Percentiles rank a stretch among this genome's conserved stretches.
Conservation (phyloP, 2,329 filamentous ascomycete species). For the Scedosporium apiospermum region DNA sequence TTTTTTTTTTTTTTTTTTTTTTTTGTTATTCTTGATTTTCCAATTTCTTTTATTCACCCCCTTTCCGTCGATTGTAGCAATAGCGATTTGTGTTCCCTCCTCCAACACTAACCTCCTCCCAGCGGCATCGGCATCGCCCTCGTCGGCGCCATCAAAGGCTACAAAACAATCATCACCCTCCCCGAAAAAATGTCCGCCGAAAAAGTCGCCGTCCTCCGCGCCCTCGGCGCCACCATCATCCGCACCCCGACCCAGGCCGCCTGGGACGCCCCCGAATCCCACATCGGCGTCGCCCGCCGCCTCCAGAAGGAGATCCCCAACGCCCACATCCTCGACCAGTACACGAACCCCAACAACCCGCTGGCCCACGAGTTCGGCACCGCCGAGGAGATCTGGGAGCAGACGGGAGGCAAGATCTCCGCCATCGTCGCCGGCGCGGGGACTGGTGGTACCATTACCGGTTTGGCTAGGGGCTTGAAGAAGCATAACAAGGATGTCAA, state of each 20-base stretch:
- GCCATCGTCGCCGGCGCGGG: slow-evolving; percentile 86
- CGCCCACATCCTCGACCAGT: slow-evolving; percentile 95
- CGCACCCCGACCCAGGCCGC: slow-evolving; percentile 93
- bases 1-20: background rate
- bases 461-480: slow-evolving; percentile 71
- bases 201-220: slow-evolving; percentile 90
- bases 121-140: slow-evolving; percentile 86
- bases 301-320: slow-evolving; percentile 94
- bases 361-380: slow-evolving; percentile 89
- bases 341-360: slow-evolving; percentile 85
- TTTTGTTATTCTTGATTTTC: slow-evolving; percentile 11
- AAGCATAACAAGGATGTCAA: slow-evolving; percentile 83
- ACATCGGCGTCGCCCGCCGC: slow-evolving; percentile 87
- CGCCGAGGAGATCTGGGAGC: slow-evolving; percentile 90
- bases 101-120: too few relatives aligned
- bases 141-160: slow-evolving; percentile 91
- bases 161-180: slow-evolving; percentile 96
- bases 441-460: slow-evolving; percentile 91
- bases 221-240: slow-evolving; percentile 93
- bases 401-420: slow-evolving; percentile 74
- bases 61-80: background rate
- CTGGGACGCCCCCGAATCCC: slow-evolving; percentile 88
- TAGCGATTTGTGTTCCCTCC: too few relatives aligned
- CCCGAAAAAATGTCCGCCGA: slow-evolving; percentile 99
- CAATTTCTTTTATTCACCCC: background rate